These are phyloP conservation scores for Alternaria sp. DNA, from an alignment of 2,329 filamentous ascomycete genomes.

Conservation along the genomic window DNA sequence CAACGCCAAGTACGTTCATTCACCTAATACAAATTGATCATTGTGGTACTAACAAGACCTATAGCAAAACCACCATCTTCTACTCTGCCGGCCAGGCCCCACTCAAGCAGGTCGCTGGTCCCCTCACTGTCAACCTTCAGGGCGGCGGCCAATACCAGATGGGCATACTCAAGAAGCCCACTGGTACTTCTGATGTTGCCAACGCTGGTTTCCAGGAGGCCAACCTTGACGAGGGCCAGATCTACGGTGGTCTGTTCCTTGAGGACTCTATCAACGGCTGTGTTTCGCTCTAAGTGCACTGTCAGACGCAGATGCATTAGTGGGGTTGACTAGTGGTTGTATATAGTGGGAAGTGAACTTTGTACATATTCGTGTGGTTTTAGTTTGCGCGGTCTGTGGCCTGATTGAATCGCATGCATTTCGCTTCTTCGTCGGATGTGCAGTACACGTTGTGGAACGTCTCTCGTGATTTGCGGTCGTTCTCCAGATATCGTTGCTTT, in stretches of 20 bases:
- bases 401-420: neutral
- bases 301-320: neutral
- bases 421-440: neutral
- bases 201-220: constrained; percentile 48
- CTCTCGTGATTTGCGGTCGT: accelerated
- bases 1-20: constrained; percentile 58
- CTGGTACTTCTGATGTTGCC: constrained; percentile 53
- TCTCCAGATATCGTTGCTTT: accelerated
- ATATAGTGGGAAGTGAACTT: neutral
- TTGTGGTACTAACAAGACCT: constrained; percentile 1
- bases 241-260: constrained; percentile 52
- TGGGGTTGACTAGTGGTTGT: neutral
- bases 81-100: constrained; percentile 61
- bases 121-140: constrained; percentile 61
- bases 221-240: constrained; percentile 51
- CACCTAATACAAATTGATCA: accelerated
- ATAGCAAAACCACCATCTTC: constrained; percentile 65
- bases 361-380: neutral
- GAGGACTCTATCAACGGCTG: constrained; percentile 50
- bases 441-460: neutral
- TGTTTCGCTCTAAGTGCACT: constrained; percentile 35
- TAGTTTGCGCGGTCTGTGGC: neutral
- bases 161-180: constrained; percentile 69
- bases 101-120: constrained; percentile 59
- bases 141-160: constrained; percentile 71